Conservation (phyloP, 495 filamentous ascomycete genomes). For the Neurospora sp. region DNA sequence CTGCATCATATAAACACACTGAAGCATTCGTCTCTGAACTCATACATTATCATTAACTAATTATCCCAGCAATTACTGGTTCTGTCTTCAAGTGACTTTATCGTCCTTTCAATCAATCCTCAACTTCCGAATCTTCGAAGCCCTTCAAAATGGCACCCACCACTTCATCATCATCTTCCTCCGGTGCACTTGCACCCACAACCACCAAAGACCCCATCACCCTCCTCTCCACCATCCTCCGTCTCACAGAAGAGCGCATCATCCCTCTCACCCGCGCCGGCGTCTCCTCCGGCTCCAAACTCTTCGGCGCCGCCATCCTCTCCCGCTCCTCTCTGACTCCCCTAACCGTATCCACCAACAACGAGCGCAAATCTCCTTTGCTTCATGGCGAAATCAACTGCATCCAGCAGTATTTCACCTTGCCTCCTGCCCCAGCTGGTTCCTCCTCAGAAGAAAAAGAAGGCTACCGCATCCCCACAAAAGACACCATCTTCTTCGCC, state of each 20-base stretch:
- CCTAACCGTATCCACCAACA: conserved; percentile 28
- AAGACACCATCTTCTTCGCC: conserved; percentile 32
- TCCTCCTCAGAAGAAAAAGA: not conserved
- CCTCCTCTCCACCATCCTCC: conserved; percentile 23
- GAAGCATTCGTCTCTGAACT: not conserved
- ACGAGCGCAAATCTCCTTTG: conserved; percentile 27
- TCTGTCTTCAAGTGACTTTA: not conserved
- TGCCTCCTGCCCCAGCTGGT: conserved; percentile 8
- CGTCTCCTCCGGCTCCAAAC: conserved; percentile 28
- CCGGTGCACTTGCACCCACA: not conserved
- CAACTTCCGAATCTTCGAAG: not conserved
- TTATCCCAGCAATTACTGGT: not conserved
- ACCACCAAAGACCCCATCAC: conserved; percentile 11
- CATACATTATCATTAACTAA: not conserved
- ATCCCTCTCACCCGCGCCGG: conserved; percentile 26
- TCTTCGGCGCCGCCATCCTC: conserved; percentile 33
- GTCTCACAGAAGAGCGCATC: conserved; percentile 20
- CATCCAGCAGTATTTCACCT: conserved; percentile 31
- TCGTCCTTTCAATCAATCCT: not conserved
- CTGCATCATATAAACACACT: not conserved
- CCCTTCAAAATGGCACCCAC: not conserved
- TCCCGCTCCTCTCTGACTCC: conserved; percentile 14
- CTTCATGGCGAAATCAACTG: conserved; percentile 37
- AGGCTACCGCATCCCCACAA: conserved; percentile 5
- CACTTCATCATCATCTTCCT: not conserved